Base-by-base conservation (phyloP, 1,284 basidiomycete genomes). In the Ganoderma multipileum region DNA sequence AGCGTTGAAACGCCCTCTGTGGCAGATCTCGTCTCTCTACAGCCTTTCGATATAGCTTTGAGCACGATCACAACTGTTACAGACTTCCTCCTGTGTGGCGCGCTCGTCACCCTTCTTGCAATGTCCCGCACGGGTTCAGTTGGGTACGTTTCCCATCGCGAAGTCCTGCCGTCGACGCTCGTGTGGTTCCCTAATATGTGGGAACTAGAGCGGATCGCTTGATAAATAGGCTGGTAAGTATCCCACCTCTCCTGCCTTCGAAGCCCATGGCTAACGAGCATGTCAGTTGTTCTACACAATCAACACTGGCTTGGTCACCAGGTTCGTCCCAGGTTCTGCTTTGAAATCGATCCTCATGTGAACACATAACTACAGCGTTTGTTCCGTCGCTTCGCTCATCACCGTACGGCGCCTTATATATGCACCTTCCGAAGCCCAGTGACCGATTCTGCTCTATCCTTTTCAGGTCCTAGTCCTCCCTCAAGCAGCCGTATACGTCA, bases 31-130 rank as follows among this genome's bases (percentile, higher is more conserved):
- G 42, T 61, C n/a, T 8, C 39, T 2, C 61, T 72, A 12, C n/a
- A 72, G 68, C 63, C 68, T 2, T 69, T 54, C 26, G 71, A 72
- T 44, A 67, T 72, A 39, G 66, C 68, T 6, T 33, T 69, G 61
- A 72, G 71, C 36, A 38, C 65, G 1, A 47, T 55, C 18, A 69
- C 64, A 8, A 64, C 68, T 4, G 62, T 60, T 3, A 72, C 71
- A 3, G 71, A 72, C 38, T 41, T 69, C 20, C 16, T 68, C 30
- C 54, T 72, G 18, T 69, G 66, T 58, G 54, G 63, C 9, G 44
- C 68, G 7, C 63, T 72, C 18, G 68, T 72, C 57, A 50, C 62
- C 14, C 66, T 72, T 8, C 52, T 72, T 3, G 33, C 47, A n/a
- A 52, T 39, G 28, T 67, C 71, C n/a, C 66, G 71, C 23, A 69